A percentile compares a stretch with the other conserved stretches of the same genome.
Evolutionary conservation across 1,284 basidiomycete genomes (phyloP).

Genomic region (Fomes fomentarius): DNA sequence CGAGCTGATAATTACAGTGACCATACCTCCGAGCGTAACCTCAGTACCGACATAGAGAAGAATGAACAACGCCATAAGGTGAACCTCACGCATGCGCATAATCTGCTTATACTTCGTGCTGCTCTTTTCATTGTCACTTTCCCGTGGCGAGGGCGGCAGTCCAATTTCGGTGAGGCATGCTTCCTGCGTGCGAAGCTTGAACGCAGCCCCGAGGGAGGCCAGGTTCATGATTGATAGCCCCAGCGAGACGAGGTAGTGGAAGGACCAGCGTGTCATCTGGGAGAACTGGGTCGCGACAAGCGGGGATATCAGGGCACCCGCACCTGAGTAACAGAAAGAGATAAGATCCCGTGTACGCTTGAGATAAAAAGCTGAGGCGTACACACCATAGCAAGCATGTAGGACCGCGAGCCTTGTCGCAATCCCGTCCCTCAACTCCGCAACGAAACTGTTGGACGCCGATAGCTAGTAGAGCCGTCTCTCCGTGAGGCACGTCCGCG

Average conservation of each 20-base stretch:
- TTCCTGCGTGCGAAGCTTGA: slow-evolving; percentile 58
- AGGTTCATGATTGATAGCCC: slow-evolving; percentile 55
- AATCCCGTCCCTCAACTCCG: slow-evolving; percentile 46
- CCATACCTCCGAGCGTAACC: slow-evolving; percentile 47
- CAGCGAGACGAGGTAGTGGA: slow-evolving; percentile 66
- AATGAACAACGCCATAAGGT: slow-evolving; percentile 47
- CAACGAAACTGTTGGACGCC: slow-evolving; percentile 58
- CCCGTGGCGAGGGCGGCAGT: slow-evolving; percentile 26
- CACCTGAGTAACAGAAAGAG: no score
- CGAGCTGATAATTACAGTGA: no score
- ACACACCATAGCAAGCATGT: slow-evolving; percentile 48
- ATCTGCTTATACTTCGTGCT: slow-evolving; percentile 44
- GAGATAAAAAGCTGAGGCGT: no score
- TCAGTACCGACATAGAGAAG: slow-evolving; percentile 52
- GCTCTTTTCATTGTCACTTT: slow-evolving; percentile 16
- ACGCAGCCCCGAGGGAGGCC: slow-evolving; percentile 46
- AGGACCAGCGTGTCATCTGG: slow-evolving; percentile 54
- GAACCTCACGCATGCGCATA: slow-evolving; percentile 39
- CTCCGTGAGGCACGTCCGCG: neutral
- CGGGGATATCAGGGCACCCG: slow-evolving; percentile 62
- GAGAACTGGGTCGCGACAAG: slow-evolving; percentile 68
- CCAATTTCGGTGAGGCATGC: slow-evolving; percentile 40
- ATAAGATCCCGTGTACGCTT: no score
- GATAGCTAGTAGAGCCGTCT: slow-evolving; percentile 42
- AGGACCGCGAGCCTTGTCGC: slow-evolving; percentile 63